Evolutionary conservation across 2,329 filamentous ascomycete species (phyloP).

Genomic region (Tolypocladium amazonense): DNA sequence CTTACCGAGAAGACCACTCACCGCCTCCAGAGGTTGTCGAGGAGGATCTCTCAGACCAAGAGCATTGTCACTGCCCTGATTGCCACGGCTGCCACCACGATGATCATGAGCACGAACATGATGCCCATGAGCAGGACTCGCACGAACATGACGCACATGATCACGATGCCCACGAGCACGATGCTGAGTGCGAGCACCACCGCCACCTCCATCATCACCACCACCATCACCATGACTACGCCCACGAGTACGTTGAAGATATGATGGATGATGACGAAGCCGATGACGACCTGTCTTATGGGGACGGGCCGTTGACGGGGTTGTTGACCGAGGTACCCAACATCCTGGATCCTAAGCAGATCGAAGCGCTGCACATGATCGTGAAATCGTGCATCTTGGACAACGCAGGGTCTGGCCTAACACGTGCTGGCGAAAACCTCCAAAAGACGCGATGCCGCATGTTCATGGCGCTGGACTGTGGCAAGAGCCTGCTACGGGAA

Average conservation of each 20-base stretch:
- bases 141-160: constrained; percentile 34
- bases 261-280: constrained; percentile 57
- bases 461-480: constrained; percentile 79
- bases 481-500: constrained; percentile 79
- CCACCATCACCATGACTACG: constrained; percentile 24
- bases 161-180: constrained; percentile 18
- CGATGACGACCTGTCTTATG: constrained; percentile 70
- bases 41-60: constrained; percentile 26
- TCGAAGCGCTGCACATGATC: constrained; percentile 94
- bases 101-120: constrained; percentile 9
- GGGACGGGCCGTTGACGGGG: constrained; percentile 69
- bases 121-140: constrained; percentile 14
- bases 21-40: constrained; percentile 23
- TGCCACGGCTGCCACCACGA: constrained; percentile 15
- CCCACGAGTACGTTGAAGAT: constrained; percentile 38
- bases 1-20: constrained; percentile 31
- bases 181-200: constrained; percentile 15
- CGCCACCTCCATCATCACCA: constrained; percentile 17
- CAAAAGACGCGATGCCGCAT: constrained; percentile 86
- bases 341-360: constrained; percentile 87
- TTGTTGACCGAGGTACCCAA: constrained; percentile 89
- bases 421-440: constrained; percentile 64
- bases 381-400: constrained; percentile 92
- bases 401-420: constrained; percentile 59
- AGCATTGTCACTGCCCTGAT: constrained; percentile 23